Conservation (phyloP, 345 rosid species). For the Streptanthus diversifolius region DNA sequence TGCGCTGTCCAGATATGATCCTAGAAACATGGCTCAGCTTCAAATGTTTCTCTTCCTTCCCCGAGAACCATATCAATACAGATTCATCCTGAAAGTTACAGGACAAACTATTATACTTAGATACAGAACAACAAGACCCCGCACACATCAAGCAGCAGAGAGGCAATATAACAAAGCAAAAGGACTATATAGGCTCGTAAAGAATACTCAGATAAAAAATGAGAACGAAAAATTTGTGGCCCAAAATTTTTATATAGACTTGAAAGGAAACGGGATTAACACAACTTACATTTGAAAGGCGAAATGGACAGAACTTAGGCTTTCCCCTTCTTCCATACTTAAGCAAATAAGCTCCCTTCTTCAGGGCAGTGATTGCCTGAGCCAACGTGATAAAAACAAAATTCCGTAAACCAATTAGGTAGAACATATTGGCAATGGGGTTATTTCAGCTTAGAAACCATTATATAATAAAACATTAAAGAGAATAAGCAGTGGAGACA, state of each 20-base stretch:
- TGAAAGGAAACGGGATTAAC: neutral
- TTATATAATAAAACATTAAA: neutral
- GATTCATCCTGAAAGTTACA: constrained; percentile 75
- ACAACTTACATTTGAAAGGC: constrained; percentile 95
- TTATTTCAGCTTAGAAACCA: constrained; percentile 3
- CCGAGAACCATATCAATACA: constrained; percentile 94
- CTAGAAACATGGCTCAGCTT: constrained; percentile 83
- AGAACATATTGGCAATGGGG: neutral
- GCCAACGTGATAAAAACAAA: constrained; percentile 31
- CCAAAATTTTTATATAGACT: neutral
- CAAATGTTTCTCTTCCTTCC: constrained; percentile 87
- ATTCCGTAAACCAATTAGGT: neutral
- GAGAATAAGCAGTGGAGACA: neutral
- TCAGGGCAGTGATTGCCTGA: constrained; percentile 94
- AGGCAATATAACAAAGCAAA: constrained; percentile 8
- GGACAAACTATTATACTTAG: neutral
- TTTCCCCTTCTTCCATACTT: constrained; percentile 98
- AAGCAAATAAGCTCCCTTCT: constrained; percentile 91
- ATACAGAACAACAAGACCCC: neutral
- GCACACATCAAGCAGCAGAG: neutral
- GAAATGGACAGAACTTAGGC: constrained; percentile 98
- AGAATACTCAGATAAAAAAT: neutral
- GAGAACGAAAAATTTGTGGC: neutral
- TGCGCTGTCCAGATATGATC: constrained; percentile 95
- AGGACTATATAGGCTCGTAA: neutral